Conservation (phyloP, 495 filamentous ascomycete genomes). For the Penicillium mononematosum region DNA sequence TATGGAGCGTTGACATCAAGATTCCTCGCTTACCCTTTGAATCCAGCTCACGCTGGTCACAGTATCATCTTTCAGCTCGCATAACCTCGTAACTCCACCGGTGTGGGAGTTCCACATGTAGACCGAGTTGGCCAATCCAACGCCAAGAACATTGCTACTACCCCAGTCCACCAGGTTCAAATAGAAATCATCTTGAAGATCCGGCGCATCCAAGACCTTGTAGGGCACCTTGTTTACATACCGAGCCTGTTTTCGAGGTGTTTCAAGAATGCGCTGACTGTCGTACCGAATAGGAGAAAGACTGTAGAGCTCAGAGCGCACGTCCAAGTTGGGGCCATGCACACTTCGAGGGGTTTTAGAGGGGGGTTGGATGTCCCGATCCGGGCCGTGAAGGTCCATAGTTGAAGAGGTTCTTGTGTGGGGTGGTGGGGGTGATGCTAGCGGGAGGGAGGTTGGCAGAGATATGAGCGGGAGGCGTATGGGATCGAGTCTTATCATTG, state of each 20-base stretch:
- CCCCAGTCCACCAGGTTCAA: slow-evolving; percentile 98
- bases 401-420: slow-evolving; percentile 94
- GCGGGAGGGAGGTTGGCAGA: slow-evolving; percentile 61
- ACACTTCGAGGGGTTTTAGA: slow-evolving; percentile 85
- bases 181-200: slow-evolving; percentile 96
- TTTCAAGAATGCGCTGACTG: slow-evolving; percentile 88
- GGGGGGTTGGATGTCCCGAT: slow-evolving; percentile 76
- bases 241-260: slow-evolving; percentile 80
- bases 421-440: slow-evolving; percentile 83
- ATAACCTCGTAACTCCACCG: slow-evolving; percentile 85
- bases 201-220: slow-evolving; percentile 95
- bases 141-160: slow-evolving; percentile 87
- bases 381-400: slow-evolving; percentile 78
- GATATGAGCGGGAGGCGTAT: slow-evolving; percentile 73
- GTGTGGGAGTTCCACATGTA: slow-evolving; percentile 97
- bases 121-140: slow-evolving; percentile 89
- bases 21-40: slow-evolving; percentile 57
- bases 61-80: slow-evolving; percentile 87
- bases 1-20: background rate
- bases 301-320: slow-evolving; percentile 88
- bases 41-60: slow-evolving; percentile 98
- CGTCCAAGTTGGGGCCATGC: slow-evolving; percentile 80
- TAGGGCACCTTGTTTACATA: slow-evolving; percentile 94
- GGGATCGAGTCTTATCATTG: slow-evolving; percentile 69
- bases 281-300: slow-evolving; percentile 85